Percentiles rank a stretch among this genome's conserved stretches.
phyloP scores from a whole-genome alignment of 2,329 filamentous ascomycete species.

The Tympanopsis confertula region DNA sequence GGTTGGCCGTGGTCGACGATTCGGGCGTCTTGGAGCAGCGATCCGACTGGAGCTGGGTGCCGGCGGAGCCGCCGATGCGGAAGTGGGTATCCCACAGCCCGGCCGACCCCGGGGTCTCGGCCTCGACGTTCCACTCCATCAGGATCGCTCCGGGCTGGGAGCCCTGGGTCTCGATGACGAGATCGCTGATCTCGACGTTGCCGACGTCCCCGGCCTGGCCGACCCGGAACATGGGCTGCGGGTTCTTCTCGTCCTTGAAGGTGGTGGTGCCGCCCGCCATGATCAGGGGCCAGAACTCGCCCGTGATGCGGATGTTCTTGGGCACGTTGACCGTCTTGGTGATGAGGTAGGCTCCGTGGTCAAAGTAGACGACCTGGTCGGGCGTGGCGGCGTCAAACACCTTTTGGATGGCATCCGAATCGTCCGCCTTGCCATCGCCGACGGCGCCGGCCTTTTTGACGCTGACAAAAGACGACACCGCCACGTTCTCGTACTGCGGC shows the following conservation, averaged over 20 bases:
- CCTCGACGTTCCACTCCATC: conserved; percentile 80
- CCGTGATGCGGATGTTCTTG: conserved; percentile 74
- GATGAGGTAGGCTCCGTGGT: conserved; percentile 63
- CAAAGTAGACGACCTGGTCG: conserved; percentile 62
- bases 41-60: conserved; percentile 70
- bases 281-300: conserved; percentile 84
- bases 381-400: conserved; percentile 54
- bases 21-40: conserved; percentile 68
- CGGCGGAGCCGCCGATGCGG: conserved; percentile 77
- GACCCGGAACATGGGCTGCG: conserved; percentile 75
- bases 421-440: conserved; percentile 79
- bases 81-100: conserved; percentile 96
- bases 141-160: conserved; percentile 78
- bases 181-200: conserved; percentile 74
- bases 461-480: conserved; percentile 64
- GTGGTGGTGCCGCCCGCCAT: conserved; percentile 62
- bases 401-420: conserved; percentile 73
- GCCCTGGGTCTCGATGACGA: conserved; percentile 76
- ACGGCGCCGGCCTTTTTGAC: conserved; percentile 74
- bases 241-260: conserved; percentile 66
- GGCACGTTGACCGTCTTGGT: conserved; percentile 61
- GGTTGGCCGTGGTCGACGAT: conserved; percentile 45
- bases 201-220: conserved; percentile 68
- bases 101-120: conserved; percentile 52
- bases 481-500: conserved; percentile 69